A percentile compares a stretch with the other conserved stretches of the same genome.
These are phyloP conservation scores for Narthecium ossifragum DNA, from an alignment of 106 monocot species.

Conservation along the genomic window DNA sequence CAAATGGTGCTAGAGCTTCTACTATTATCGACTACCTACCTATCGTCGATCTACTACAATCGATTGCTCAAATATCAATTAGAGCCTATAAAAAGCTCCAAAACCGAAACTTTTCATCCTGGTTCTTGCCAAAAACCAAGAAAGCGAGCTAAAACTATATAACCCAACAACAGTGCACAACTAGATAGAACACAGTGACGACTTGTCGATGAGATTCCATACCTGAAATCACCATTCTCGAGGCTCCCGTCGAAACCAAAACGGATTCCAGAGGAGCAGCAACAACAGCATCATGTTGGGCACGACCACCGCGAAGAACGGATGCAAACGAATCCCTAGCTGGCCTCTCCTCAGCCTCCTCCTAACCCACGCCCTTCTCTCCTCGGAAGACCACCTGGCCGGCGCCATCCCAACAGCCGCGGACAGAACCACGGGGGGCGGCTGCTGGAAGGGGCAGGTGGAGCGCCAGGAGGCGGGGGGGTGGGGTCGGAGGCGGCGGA, in stretches of 20 bases:
- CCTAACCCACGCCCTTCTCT: constrained; percentile 26
- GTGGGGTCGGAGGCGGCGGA: constrained; percentile 15
- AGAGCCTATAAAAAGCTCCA: no score
- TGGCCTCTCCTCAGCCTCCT: constrained; percentile 26
- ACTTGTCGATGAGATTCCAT: no score
- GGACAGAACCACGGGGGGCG: constrained; percentile 48
- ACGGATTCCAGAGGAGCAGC: constrained; percentile 39
- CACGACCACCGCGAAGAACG: constrained; percentile 14
- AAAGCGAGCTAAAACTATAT: no score
- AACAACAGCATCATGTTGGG: constrained; percentile 38
- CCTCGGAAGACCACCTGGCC: constrained; percentile 23
- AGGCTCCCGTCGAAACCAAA: constrained; percentile 34
- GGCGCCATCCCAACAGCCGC: constrained; percentile 35
- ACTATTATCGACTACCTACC: no score
- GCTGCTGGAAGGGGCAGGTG: constrained; percentile 68
- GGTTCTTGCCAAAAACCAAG: no score
- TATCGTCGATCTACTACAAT: no score
- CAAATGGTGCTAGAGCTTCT: no score
- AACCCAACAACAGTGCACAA: no score
- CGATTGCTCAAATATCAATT: no score
- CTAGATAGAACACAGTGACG: no score
- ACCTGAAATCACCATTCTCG: no score
- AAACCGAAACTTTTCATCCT: no score
- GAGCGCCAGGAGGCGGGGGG: constrained; percentile 52
- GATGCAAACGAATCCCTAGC: constrained; percentile 29